phyloP scores from a whole-genome alignment of 106 monocot genomes.

The Platanthera zijinensis region DNA sequence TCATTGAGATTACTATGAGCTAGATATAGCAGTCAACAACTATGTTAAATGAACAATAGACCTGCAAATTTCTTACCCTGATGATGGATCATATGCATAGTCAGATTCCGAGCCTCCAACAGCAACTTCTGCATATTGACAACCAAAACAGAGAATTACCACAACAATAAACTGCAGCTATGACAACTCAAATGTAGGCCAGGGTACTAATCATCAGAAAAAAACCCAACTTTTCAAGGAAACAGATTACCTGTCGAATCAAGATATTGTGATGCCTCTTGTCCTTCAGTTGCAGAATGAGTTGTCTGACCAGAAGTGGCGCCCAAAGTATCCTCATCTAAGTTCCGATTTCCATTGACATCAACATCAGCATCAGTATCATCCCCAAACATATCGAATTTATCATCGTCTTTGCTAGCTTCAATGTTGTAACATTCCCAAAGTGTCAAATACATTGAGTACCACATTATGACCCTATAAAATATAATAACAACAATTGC shows the following conservation, averaged over 20 bases:
- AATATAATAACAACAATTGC: background rate
- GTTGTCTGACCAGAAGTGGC: constrained; percentile 14
- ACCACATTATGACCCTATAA: background rate
- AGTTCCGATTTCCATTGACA: constrained; percentile 19
- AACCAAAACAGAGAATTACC: background rate
- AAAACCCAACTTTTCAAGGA: background rate
- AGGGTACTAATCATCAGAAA: background rate
- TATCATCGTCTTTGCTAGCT: constrained; percentile 32
- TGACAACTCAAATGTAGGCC: background rate
- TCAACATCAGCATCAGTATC: constrained; percentile 70
- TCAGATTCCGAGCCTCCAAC: constrained; percentile 41
- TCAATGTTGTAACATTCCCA: background rate
- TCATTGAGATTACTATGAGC: background rate
- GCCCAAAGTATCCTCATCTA: constrained; percentile 10
- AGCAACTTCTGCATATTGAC: constrained; percentile 27
- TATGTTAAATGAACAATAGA: background rate
- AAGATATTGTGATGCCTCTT: constrained; percentile 6
- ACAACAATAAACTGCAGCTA: background rate
- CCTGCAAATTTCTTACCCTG: constrained; percentile 52
- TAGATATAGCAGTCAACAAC: background rate
- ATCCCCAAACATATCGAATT: constrained; percentile 87
- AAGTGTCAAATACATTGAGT: background rate
- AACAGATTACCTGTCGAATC: constrained; percentile 28
- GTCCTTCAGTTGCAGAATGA: constrained; percentile 18
- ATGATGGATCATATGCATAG: constrained; percentile 67